Evolutionary conservation across 169 alveolate genomes (phyloP).

Genomic region (Cryptosporidium ryanae): DNA sequence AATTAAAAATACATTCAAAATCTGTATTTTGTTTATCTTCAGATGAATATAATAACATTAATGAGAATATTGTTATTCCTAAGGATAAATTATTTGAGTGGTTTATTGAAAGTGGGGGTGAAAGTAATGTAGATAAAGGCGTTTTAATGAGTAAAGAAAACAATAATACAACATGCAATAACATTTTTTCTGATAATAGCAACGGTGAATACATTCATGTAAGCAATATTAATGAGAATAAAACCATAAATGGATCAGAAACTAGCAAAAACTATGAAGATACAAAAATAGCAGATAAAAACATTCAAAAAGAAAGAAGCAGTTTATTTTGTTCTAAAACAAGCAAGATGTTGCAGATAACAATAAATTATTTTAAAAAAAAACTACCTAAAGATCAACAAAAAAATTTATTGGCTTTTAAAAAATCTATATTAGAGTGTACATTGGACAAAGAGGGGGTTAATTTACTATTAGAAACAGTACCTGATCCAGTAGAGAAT

Average conservation of each 20-base stretch:
- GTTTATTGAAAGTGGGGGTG: slow-evolving; percentile 55
- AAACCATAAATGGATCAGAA: background rate
- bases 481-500: slow-evolving; percentile 69
- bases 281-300: background rate
- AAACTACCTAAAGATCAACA: slow-evolving; percentile 41
- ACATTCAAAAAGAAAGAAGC: background rate
- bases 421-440: slow-evolving; percentile 50
- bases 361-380: slow-evolving; percentile 66
- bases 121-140: background rate
- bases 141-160: background rate
- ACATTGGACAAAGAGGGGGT: slow-evolving; percentile 64
- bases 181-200: too few relatives aligned
- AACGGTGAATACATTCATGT: too few relatives aligned
- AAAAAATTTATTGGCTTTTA: slow-evolving; percentile 19
- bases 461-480: slow-evolving; percentile 63
- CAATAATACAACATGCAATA: too few relatives aligned
- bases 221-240: background rate
- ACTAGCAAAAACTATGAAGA: background rate
- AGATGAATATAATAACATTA: background rate
- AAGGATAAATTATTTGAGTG: slow-evolving; percentile 47
- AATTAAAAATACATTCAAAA: slow-evolving; percentile 12
- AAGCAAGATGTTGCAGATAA: slow-evolving; percentile 64
- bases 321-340: slow-evolving; percentile 55
- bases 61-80: slow-evolving; percentile 6
- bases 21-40: slow-evolving; percentile 31